These are phyloP conservation scores for Setaria italica DNA, from an alignment of 202 grass and related monocot genomes.

Conservation along the genomic window DNA sequence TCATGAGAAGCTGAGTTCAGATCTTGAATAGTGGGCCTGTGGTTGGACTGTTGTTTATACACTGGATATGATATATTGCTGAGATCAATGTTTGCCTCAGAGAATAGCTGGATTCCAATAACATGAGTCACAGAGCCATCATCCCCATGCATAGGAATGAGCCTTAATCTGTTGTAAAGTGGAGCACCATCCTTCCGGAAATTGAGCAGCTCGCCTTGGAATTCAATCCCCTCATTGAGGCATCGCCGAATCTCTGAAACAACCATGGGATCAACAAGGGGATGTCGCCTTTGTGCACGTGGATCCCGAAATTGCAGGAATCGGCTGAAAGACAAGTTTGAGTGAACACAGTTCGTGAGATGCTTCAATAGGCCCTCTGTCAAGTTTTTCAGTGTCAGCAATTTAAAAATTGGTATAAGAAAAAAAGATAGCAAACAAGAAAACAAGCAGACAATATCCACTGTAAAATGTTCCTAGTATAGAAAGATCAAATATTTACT, in stretches of 20 bases:
- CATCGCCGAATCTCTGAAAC: slow-evolving; percentile 81
- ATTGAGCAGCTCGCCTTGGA: slow-evolving; percentile 92
- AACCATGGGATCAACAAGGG: slow-evolving; percentile 83
- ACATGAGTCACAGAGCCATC: slow-evolving; percentile 73
- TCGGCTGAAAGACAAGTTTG: slow-evolving; percentile 74
- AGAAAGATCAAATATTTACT: not conserved
- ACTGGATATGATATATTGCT: slow-evolving; percentile 77
- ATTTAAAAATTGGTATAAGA: slow-evolving; percentile 2
- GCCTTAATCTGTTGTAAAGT: slow-evolving; percentile 73
- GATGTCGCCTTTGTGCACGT: slow-evolving; percentile 75
- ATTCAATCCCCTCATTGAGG: slow-evolving; percentile 74
- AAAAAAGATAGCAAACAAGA: slow-evolving; percentile 16
- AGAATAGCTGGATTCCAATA: slow-evolving; percentile 93
- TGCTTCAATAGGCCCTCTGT: slow-evolving; percentile 40
- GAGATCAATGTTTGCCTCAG: slow-evolving; percentile 70
- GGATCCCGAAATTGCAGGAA: slow-evolving; percentile 95
- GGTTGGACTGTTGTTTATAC: slow-evolving; percentile 66
- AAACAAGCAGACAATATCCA: slow-evolving; percentile 17
- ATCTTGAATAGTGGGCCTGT: slow-evolving; percentile 51
- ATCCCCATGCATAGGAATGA: slow-evolving; percentile 75
- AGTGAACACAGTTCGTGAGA: slow-evolving; percentile 56
- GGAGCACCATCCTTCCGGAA: slow-evolving; percentile 91
- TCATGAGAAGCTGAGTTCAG: slow-evolving; percentile 46
- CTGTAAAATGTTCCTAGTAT: not conserved
- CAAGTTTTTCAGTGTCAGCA: slow-evolving; percentile 47